Base-by-base conservation (phyloP, 306 rosid species). In the Vicia sativa region DNA sequence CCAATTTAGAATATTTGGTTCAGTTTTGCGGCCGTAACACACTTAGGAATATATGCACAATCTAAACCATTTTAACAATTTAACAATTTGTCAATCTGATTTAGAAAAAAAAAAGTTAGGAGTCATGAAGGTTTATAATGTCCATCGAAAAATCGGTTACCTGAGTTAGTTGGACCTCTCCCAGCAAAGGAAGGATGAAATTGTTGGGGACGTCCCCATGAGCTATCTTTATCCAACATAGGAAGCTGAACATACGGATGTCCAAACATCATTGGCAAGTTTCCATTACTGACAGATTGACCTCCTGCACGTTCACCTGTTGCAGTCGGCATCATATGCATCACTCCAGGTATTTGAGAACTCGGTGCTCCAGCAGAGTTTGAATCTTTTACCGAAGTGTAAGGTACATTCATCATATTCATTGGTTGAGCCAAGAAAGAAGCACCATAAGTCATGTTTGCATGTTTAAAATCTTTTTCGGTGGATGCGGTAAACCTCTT, bases 191-290 rank as follows among this genome's bases (percentile, higher is more conserved):
- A 71, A 72, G 84, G 71, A 53, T 85, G 97, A 65, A 90, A 76
- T 56, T 74, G 92, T 79, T 90, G 97, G 50, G 97, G 75, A 70
- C 81, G 96, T 67, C 96, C 92, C 92, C 92, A 85, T 7, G 95
- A 66, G 42, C 79, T 81, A 79, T 95, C 99, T 77, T 90, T 90
- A 74, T 90, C 92, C 80, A 87, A 72, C 76, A 79, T 68, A 4
- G 95, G 96, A 71, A 93, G 82, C 82, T 90, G 99, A 79, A 87
- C 85, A 43, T 91, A 77, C 13, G 97, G 71, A 85, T 83, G 77
- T 49, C 96, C 99, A 78, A 87, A 79, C 92, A 84, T 83, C 61
- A 81, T 74, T 2, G 90, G 91, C 91, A 90, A 73, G 73, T 75
- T 86, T 50, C 89, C 91, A 46, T 74, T 85, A 73, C 58, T 81